Percentiles rank a stretch among this genome's conserved stretches.
Evolutionary conservation across 305 asterid genomes (phyloP).

Genomic region (Ajuga reptans): DNA sequence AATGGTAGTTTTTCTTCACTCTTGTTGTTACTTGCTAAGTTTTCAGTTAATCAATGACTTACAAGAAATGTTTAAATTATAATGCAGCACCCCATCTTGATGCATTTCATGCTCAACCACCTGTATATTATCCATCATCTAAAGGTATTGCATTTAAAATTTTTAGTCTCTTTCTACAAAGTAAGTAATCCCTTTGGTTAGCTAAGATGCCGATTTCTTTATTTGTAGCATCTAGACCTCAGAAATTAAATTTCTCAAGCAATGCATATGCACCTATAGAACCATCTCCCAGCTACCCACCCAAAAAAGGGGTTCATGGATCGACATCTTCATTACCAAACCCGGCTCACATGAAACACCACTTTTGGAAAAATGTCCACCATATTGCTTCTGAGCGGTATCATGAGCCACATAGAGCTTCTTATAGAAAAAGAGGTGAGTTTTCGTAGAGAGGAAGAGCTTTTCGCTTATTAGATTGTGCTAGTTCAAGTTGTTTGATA

Average conservation of each 20-base stretch:
- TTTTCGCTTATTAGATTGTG: slow-evolving; percentile 1
- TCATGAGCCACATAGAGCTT: slow-evolving; percentile 25
- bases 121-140: slow-evolving; percentile 25
- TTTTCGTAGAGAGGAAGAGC: neutral
- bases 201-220: slow-evolving; percentile 9
- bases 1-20: slow-evolving; percentile 27
- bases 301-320: slow-evolving; percentile 22
- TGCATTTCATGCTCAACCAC: slow-evolving; percentile 27
- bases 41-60: neutral
- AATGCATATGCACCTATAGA: slow-evolving; percentile 29
- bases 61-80: neutral
- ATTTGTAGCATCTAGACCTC: slow-evolving; percentile 33
- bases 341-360: slow-evolving; percentile 29
- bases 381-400: slow-evolving; percentile 35
- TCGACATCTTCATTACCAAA: slow-evolving; percentile 30
- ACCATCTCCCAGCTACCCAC: slow-evolving; percentile 28
- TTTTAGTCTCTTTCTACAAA: neutral
- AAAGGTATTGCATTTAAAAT: slow-evolving; percentile 24
- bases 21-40: neutral
- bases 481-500: neutral
- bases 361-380: slow-evolving; percentile 28
- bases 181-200: neutral
- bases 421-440: slow-evolving; percentile 41
- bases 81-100: slow-evolving; percentile 27
- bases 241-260: slow-evolving; percentile 20